phyloP scores from a whole-genome alignment of 2,329 filamentous ascomycete genomes.

The Sphaerostilbella broomeana region DNA sequence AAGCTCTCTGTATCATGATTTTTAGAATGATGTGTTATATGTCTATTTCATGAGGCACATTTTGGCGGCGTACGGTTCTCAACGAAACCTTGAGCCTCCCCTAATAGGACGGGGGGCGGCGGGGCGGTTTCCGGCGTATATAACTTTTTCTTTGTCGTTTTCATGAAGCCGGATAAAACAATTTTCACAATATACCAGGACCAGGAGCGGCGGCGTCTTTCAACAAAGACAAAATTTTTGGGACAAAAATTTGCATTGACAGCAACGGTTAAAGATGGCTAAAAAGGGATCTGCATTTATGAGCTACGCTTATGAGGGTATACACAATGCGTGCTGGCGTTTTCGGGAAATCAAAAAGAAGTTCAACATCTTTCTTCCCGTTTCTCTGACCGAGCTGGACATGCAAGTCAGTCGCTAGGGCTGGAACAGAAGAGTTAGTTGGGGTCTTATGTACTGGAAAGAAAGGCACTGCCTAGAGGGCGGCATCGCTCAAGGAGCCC shows the following conservation, averaged over 20 bases:
- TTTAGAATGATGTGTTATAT: slow-evolving; percentile 32
- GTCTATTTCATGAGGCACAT: slow-evolving; percentile 32
- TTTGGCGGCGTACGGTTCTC: slow-evolving; percentile 40
- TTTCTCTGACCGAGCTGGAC: slow-evolving; percentile 33
- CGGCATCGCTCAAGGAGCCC: slow-evolving; percentile 1
- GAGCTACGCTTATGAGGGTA: slow-evolving; percentile 33
- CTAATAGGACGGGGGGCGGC: slow-evolving; percentile 28
- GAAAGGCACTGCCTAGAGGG: no score
- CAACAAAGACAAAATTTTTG: slow-evolving; percentile 38
- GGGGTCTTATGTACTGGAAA: not conserved
- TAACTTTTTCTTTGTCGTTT: slow-evolving; percentile 18
- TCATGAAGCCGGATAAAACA: slow-evolving; percentile 1
- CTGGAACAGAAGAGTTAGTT: slow-evolving; percentile 14
- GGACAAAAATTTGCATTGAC: slow-evolving; percentile 34
- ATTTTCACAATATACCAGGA: slow-evolving; percentile 28
- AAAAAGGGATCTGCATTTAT: slow-evolving; percentile 31
- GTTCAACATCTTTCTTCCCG: slow-evolving; percentile 43
- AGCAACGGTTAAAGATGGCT: slow-evolving; percentile 25
- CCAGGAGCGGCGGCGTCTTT: slow-evolving; percentile 37
- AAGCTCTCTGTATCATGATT: slow-evolving; percentile 27
- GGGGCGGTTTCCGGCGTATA: slow-evolving; percentile 31
- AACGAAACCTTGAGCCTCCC: slow-evolving; percentile 36
- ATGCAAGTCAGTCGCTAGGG: slow-evolving; percentile 27
- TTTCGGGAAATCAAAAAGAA: slow-evolving; percentile 39
- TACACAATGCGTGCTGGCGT: slow-evolving; percentile 31